A percentile compares a stretch with the other conserved stretches of the same genome.
These are phyloP conservation scores for Citropsis articulata DNA, from an alignment of 345 rosid genomes.

Conservation along the genomic window DNA sequence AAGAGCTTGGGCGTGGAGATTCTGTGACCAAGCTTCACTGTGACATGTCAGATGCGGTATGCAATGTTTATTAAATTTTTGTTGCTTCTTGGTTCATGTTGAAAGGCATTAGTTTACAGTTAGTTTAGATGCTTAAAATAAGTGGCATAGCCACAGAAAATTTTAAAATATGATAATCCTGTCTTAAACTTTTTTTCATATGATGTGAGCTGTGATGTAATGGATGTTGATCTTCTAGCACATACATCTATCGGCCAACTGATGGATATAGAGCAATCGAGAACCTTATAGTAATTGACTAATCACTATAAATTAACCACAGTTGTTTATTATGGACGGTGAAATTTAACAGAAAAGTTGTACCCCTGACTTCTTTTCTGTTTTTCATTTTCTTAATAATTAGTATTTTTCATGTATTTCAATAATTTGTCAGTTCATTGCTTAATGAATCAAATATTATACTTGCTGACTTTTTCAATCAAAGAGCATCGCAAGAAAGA, in stretches of 20 bases:
- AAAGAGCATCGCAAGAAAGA: not conserved
- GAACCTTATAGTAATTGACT: no score
- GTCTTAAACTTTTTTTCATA: no score
- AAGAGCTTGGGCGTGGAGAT: slow-evolving; percentile 64
- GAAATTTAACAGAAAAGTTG: no score
- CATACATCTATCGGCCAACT: no score
- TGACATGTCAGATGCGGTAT: slow-evolving; percentile 68
- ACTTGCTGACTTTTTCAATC: not conserved
- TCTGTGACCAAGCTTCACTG: slow-evolving; percentile 76
- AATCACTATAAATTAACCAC: no score
- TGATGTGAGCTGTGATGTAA: no score
- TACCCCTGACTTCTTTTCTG: not conserved
- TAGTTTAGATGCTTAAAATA: no score
- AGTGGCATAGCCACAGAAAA: no score
- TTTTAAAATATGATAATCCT: no score
- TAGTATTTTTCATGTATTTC: not conserved
- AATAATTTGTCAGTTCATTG: not conserved
- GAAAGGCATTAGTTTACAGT: not conserved
- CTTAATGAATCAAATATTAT: not conserved
- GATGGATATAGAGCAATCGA: no score
- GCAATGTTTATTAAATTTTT: not conserved
- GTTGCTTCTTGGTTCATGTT: not conserved
- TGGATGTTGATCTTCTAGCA: no score
- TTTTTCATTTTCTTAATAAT: not conserved
- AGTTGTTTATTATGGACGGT: no score